phyloP scores from a whole-genome alignment of 1,139 yeast genomes.

The Diutina pseudorugosa region DNA sequence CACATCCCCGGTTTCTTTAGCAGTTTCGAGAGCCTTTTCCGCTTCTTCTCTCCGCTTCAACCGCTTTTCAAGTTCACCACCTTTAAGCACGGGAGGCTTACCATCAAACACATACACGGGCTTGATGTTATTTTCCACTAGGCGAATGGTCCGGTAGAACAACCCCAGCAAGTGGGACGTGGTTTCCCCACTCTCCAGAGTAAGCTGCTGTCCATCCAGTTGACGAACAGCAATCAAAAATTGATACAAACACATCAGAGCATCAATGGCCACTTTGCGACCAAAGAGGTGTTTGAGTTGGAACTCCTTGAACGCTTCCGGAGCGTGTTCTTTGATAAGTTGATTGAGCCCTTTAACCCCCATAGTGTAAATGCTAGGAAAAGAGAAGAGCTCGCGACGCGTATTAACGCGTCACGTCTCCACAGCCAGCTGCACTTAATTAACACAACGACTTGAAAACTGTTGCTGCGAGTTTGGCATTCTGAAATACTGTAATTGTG shows the following conservation, averaged over 20 bases:
- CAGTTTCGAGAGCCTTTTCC: constrained; percentile 53
- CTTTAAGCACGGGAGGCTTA: constrained; percentile 83
- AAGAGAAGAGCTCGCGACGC: background rate
- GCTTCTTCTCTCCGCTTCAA: constrained; percentile 77
- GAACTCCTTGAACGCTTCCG: constrained; percentile 60
- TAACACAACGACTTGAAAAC: too few species aligned
- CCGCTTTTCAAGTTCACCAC: constrained; percentile 87
- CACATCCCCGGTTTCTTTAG: constrained; percentile 69
- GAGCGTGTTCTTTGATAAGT: constrained; percentile 81
- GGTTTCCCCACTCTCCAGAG: constrained; percentile 83
- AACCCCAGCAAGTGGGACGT: constrained; percentile 94
- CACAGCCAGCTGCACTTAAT: background rate
- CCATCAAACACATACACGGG: constrained; percentile 97
- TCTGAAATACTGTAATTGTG: too few species aligned
- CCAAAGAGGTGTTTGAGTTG: constrained; percentile 86
- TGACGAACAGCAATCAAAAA: constrained; percentile 93
- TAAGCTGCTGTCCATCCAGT: constrained; percentile 89
- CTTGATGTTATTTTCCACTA: constrained; percentile 85
- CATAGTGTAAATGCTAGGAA: background rate
- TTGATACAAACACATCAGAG: constrained; percentile 89
- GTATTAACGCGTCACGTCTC: too few species aligned
- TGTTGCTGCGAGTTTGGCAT: too few species aligned
- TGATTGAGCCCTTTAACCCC: constrained; percentile 46
- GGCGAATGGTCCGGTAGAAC: constrained; percentile 81
- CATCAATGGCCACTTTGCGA: constrained; percentile 85